Evolutionary conservation across 768 basidiomycete genomes (phyloP), one percentile per base, ranked within the genome.

Genomic region (Boletus subparvulus): DNA sequence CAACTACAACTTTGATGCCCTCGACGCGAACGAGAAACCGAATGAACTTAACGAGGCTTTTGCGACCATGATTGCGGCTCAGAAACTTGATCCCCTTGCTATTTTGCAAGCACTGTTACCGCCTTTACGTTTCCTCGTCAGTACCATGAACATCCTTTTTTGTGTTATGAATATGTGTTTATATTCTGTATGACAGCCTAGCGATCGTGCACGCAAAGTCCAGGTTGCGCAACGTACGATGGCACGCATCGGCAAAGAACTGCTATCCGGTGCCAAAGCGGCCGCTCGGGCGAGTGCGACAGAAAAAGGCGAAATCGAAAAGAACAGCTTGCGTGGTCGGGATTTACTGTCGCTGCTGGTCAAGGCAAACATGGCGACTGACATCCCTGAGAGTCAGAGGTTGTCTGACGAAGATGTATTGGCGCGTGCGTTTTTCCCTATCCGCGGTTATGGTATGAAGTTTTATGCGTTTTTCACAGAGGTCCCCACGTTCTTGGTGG

Each of bases 321-420:
- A 75, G 30, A 65, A 67, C 17, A 61, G 47, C 17, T 54, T 75
- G 24, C 59, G 61, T 2, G 74, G 74, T 26, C 77, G 82, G 17
- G 86, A 88, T 69, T 66, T 89, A 8, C 72, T 88, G 4, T 83
- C 82, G 0, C 62, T 87, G 28, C 73, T 89, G 4, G 73, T 32
- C 30, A 32, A 32, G 9, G 30, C 30, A 9, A 32, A 32, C 30
- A 32, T 30, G 30, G 30, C 30, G 0, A 80, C 78, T 2, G 84
- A 89, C 61, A 56, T 86, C 5, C 77, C 81, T 0, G 79, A 80
- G 7, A 72, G 60, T 50, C 84, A 49, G 36, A 17, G 35, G 36
- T 28, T 49, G 36, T 49, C 36, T 14, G 48, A 49, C 16, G 48
- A 49, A 16, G 48, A 49, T 26, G 36, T 49, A 13, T n/a, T 49